Conservation (phyloP, 805 yeast genomes). For the Candida corydali region DNA sequence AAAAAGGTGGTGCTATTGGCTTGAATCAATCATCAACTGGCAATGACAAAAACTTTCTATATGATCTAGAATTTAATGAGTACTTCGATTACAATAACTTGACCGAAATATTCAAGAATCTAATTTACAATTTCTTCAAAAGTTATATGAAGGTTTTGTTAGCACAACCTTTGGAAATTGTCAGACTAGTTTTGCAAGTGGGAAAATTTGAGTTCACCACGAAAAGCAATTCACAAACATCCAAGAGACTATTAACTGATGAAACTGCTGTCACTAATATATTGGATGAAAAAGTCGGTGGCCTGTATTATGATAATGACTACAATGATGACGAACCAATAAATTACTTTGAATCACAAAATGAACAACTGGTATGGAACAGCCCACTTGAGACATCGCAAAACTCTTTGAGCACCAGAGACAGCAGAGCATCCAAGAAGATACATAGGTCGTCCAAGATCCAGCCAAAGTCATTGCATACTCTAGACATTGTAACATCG, state of each 20-base stretch:
- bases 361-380: conserved; percentile 10
- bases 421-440: conserved; percentile 1
- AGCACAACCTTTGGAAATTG: conserved; percentile 86
- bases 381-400: no score
- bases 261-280: not conserved
- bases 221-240: conserved; percentile 6
- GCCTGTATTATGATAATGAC: conserved; percentile 7
- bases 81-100: conserved; percentile 58
- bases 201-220: conserved; percentile 50
- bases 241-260: conserved; percentile 13
- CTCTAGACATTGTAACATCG: conserved; percentile 61
- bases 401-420: not conserved
- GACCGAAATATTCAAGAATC: conserved; percentile 50
- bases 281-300: conserved; percentile 1
- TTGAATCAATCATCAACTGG: conserved; percentile 1
- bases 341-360: conserved; percentile 30
- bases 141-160: conserved; percentile 67
- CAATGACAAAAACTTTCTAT: conserved; percentile 40
- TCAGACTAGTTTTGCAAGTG: conserved; percentile 73
- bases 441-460: conserved; percentile 25
- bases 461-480: conserved; percentile 57
- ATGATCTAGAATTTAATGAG: conserved; percentile 63
- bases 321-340: conserved; percentile 23
- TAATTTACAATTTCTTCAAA: conserved; percentile 58
- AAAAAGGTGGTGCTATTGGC: conserved; percentile 9